A percentile compares a stretch with the other conserved stretches of the same genome.
These are phyloP conservation scores for Lachnellula willkommii DNA, from an alignment of 2,329 filamentous ascomycete species.

Conservation along the genomic window DNA sequence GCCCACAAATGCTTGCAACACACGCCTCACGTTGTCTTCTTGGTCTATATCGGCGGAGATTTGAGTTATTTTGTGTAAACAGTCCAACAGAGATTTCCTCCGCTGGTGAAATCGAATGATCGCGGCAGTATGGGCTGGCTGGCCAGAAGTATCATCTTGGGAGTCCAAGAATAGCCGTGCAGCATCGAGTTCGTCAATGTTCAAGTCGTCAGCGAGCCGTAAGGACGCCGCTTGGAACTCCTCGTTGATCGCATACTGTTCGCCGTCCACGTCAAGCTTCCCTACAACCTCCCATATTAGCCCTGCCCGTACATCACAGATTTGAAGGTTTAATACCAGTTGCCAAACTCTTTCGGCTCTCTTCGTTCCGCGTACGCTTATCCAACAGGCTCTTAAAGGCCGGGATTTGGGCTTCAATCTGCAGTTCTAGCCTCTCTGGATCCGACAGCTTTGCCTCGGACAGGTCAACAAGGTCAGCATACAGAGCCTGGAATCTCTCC, in stretches of 20 bases:
- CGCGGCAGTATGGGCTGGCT: constrained; percentile 69
- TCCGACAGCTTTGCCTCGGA: constrained; percentile 65
- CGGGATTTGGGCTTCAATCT: constrained; percentile 60
- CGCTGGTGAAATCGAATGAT: constrained; percentile 86
- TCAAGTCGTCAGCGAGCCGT: constrained; percentile 78
- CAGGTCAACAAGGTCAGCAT: constrained; percentile 76
- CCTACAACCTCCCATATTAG: constrained; percentile 45
- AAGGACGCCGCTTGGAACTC: constrained; percentile 80
- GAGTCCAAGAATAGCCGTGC: constrained; percentile 71
- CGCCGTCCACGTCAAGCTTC: constrained; percentile 66
- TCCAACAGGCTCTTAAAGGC: constrained; percentile 69
- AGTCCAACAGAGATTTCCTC: constrained; percentile 76
- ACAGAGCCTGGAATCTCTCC: constrained; percentile 74
- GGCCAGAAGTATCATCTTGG: constrained; percentile 63
- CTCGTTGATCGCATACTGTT: constrained; percentile 75
- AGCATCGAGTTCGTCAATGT: constrained; percentile 84
- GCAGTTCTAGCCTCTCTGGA: constrained; percentile 60
- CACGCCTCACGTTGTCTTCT: constrained; percentile 41
- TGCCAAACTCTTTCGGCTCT: constrained; percentile 66
- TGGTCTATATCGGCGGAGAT: constrained; percentile 35
- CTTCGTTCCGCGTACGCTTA: constrained; percentile 67
- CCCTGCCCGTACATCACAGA: background rate
- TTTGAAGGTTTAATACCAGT: constrained; percentile 46
- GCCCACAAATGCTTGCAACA: constrained; percentile 51
- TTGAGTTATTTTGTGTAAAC: constrained; percentile 72